Evolutionary conservation across 2,329 filamentous ascomycete genomes (phyloP), one percentile per base, ranked within the genome.

Genomic region (Diaporthe eres): DNA sequence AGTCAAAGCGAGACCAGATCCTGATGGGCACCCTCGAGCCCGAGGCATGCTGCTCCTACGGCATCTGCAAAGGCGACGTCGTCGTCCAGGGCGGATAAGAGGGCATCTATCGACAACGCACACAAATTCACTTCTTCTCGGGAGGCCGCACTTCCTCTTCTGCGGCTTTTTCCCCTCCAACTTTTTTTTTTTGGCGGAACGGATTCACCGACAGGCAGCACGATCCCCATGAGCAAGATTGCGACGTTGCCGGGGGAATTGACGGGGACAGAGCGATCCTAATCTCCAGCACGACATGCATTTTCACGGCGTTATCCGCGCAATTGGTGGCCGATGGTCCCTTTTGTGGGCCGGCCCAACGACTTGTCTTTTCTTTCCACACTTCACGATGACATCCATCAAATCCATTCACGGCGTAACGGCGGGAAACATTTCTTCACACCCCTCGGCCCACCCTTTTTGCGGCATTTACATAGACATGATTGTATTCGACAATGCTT

Each of bases 1-100:
- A 77, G 76, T 68, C 44, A 37, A 71, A 71, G 25, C 68, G 74
- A 74, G 76, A 77, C 28, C 74, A 74, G 28, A 77, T 77, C 6
- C 61, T 77, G 12, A 71, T 76, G 51, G 76, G 76, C 9, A 37
- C 44, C 15, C 60, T 76, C 42, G 58, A 58, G 44, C 74, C 76
- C 25, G 76, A 77, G 34, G 75, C 68, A 51, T 77, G 76, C 63
- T 77, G 76, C 44, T 70, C 74, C 47, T 77, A 77, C 63, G 76
- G 76, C 53, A 53, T 76, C 12, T 77, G 76, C 72, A 76, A 76
- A 37, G 76, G 76, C 34, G 76, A 77, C 17, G 76, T 77, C 47
- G 72, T 75, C 15, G 74, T 77, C 47, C 74, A 67, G 44, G 75
- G 75, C 57, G 75, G 75, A n/a, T 77, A 63, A 77, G 47, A 31